Conservation (phyloP, 2,329 filamentous ascomycete genomes). For the Septoria linicola region DNA sequence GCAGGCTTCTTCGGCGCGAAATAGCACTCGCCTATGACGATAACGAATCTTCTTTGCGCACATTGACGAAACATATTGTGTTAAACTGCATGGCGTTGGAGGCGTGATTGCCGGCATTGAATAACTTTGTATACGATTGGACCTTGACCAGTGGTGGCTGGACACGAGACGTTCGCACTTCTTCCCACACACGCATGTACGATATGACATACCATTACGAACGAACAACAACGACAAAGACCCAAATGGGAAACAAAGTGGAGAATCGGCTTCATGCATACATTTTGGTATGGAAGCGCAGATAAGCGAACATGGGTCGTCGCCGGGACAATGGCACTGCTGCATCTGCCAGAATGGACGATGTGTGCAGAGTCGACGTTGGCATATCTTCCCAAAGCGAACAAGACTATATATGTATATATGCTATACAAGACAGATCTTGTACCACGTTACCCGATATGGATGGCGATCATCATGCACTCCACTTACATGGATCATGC, state of each 20-base stretch:
- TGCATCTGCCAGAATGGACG: neutral
- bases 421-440: neutral
- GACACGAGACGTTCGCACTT: neutral
- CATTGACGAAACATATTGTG: too few species aligned
- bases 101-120: neutral
- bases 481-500: too few species aligned
- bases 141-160: too few species aligned
- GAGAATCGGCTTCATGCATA: neutral
- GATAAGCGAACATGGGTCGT: neutral
- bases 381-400: too few species aligned
- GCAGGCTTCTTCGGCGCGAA: slow-evolving; percentile 36
- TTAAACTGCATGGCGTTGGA: slow-evolving; percentile 5
- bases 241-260: too few species aligned
- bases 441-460: too few species aligned
- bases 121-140: neutral
- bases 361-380: neutral
- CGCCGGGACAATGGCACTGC: too few species aligned
- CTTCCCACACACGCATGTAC: too few species aligned
- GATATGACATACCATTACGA: too few species aligned
- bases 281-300: neutral
- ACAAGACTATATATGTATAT: too few species aligned
- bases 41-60: neutral
- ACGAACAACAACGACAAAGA: too few species aligned
- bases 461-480: too few species aligned
- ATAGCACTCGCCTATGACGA: slow-evolving; percentile 10